These are phyloP conservation scores for Termitomyces sp. DNA, from an alignment of 768 basidiomycete species.

Conservation along the genomic window DNA sequence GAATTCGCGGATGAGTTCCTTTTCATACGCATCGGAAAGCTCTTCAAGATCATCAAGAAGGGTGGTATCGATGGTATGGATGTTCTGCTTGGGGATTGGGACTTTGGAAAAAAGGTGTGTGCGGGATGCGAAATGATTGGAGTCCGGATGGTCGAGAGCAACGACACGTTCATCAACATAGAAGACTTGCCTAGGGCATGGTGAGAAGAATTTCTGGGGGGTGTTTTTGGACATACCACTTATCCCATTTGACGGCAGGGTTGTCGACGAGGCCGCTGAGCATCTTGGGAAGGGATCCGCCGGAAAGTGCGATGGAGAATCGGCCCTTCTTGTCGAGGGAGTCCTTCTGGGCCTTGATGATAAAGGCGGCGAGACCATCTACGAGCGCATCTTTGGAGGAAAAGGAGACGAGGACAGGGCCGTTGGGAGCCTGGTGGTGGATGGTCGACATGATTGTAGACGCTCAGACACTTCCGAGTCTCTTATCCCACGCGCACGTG, in stretches of 20 bases:
- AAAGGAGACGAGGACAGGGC: conserved; percentile 75
- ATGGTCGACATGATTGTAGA: conserved; percentile 25
- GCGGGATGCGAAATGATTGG: conserved; percentile 78
- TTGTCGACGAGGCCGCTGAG: conserved; percentile 65
- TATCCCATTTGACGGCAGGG: conserved; percentile 80
- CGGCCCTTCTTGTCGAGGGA: conserved; percentile 82
- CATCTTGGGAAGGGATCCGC: conserved; percentile 84
- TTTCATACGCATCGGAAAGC: conserved; percentile 76
- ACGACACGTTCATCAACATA: conserved; percentile 97
- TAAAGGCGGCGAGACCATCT: conserved; percentile 69
- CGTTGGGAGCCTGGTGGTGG: conserved; percentile 52
- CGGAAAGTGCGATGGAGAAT: conserved; percentile 92
- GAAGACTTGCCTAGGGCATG: conserved; percentile 79
- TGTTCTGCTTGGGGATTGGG: conserved; percentile 67
- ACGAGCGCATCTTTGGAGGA: conserved; percentile 47
- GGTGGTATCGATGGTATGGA: conserved; percentile 74
- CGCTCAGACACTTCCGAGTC: neutral
- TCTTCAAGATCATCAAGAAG: conserved; percentile 73
- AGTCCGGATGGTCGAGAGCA: conserved; percentile 87
- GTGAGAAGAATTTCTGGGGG: neutral
- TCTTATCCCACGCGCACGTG: conserved; percentile 4
- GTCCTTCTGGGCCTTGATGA: conserved; percentile 84
- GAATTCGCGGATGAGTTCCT: conserved; percentile 83
- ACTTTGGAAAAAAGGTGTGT: conserved; percentile 77
- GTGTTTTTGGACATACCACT: conserved; percentile 56